A percentile compares a stretch with the other conserved stretches of the same genome.
Conservation (phyloP, 306 rosid species). For the Macrotyloma uniflorum region DNA sequence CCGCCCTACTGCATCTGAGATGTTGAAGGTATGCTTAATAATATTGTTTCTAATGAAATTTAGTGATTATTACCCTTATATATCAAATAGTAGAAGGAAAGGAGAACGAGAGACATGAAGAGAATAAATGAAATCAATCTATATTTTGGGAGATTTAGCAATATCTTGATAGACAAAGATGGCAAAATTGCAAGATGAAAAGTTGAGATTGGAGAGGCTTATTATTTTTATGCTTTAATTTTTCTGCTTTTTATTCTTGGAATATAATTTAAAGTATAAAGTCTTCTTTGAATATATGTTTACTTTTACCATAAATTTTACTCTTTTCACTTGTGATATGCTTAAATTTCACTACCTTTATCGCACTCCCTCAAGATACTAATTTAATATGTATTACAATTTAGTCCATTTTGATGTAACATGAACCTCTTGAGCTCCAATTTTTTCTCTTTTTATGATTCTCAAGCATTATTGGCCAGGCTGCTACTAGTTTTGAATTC, state of each 20-base stretch:
- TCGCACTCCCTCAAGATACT: no score
- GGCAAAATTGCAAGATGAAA: conserved; percentile 7
- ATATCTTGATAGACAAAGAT: conserved; percentile 3
- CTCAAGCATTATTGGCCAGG: background rate
- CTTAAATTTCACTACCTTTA: background rate
- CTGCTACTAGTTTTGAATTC: background rate
- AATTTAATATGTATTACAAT: no score
- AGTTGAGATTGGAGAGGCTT: conserved; percentile 10
- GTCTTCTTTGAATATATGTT: background rate
- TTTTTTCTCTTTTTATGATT: background rate
- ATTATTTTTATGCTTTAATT: background rate
- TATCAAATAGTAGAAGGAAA: background rate
- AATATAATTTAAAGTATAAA: background rate
- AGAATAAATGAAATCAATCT: background rate
- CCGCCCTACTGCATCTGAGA: conserved; percentile 94
- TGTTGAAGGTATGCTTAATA: conserved; percentile 79
- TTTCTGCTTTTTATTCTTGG: background rate
- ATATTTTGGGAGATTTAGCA: conserved; percentile 12
- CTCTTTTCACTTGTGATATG: background rate
- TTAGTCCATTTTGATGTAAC: background rate
- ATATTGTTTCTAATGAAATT: conserved; percentile 17
- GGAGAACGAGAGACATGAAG: background rate
- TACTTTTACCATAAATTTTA: background rate
- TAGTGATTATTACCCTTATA: conserved; percentile 2
- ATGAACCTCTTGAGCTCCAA: background rate